These are phyloP conservation scores for Ambrosia hybrid DNA, from an alignment of 140 eudicot genomes.

Conservation along the genomic window DNA sequence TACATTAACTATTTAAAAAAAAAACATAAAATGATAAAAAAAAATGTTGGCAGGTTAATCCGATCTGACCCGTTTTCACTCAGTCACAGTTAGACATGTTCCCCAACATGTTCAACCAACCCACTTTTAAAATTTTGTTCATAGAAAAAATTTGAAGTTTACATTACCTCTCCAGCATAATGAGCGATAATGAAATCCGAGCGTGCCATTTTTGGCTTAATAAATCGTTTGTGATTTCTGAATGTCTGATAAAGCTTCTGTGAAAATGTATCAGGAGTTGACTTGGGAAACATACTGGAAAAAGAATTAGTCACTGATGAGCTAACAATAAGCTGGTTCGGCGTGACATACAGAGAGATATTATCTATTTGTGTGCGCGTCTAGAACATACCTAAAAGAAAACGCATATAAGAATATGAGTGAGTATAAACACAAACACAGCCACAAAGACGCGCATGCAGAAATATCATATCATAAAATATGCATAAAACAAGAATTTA, in stretches of 20 bases:
- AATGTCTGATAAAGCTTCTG: conserved; percentile 84
- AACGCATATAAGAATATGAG: too few species aligned
- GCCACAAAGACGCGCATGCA: background rate
- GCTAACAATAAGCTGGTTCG: background rate
- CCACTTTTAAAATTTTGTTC: too few species aligned
- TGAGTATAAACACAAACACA: background rate
- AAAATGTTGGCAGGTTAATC: too few species aligned
- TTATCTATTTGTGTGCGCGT: background rate
- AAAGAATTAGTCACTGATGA: conserved; percentile 4
- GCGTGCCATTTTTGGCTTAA: conserved; percentile 80
- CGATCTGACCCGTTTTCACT: too few species aligned
- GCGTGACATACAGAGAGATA: background rate
- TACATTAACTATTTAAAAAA: background rate
- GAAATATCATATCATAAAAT: too few species aligned
- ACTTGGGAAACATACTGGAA: conserved; percentile 88
- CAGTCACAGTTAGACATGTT: too few species aligned
- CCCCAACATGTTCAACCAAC: too few species aligned
- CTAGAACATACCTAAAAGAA: background rate
- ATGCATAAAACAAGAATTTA: background rate
- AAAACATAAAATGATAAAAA: background rate
- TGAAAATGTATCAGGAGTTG: conserved; percentile 84
- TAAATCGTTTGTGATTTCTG: conserved; percentile 65
- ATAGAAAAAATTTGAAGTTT: too few species aligned
- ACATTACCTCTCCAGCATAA: conserved; percentile 86
- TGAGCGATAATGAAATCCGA: conserved; percentile 82